Percentiles rank a stretch among this genome's conserved stretches.
Conservation (phyloP, 148 eudicot genomes). For the Nepenthes gracilis region DNA sequence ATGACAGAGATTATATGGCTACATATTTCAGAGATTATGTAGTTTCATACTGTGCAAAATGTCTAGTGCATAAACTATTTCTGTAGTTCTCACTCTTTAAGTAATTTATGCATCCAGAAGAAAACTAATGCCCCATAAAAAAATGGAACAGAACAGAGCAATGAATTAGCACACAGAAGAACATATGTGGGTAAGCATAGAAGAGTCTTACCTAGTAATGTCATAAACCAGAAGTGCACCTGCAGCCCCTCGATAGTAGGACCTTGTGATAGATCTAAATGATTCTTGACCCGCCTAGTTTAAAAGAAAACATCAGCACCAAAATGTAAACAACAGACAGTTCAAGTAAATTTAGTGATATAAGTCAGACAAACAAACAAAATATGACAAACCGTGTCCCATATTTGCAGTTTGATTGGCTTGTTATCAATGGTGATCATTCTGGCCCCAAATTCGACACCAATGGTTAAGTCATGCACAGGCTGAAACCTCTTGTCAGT, state of each 20-base stretch:
- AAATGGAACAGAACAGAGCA: background rate
- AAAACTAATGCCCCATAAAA: too few relatives aligned
- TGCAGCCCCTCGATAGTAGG: slow-evolving; percentile 57
- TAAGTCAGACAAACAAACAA: slow-evolving; percentile 1
- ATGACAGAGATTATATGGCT: too few relatives aligned
- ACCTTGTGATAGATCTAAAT: slow-evolving; percentile 53
- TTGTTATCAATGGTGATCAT: slow-evolving; percentile 61
- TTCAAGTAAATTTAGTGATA: background rate
- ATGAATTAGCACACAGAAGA: background rate
- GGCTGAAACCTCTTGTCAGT: slow-evolving; percentile 67
- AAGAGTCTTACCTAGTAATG: slow-evolving; percentile 35
- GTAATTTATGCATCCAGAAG: too few relatives aligned
- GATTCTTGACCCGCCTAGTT: slow-evolving; percentile 56
- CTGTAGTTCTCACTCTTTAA: too few relatives aligned
- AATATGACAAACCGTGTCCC: slow-evolving; percentile 39
- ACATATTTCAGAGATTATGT: too few relatives aligned
- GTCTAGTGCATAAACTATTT: too few relatives aligned
- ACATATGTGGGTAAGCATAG: background rate
- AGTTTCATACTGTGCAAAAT: too few relatives aligned
- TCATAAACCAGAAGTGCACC: slow-evolving; percentile 56
- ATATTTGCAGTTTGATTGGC: slow-evolving; percentile 61
- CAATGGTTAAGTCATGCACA: slow-evolving; percentile 63
- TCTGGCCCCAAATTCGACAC: slow-evolving; percentile 64
- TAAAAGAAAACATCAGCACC: background rate
- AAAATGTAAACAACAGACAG: background rate